Base-by-base conservation (phyloP, 2,329 filamentous ascomycete species). In the Neophaeococcomyces mojaviensis region DNA sequence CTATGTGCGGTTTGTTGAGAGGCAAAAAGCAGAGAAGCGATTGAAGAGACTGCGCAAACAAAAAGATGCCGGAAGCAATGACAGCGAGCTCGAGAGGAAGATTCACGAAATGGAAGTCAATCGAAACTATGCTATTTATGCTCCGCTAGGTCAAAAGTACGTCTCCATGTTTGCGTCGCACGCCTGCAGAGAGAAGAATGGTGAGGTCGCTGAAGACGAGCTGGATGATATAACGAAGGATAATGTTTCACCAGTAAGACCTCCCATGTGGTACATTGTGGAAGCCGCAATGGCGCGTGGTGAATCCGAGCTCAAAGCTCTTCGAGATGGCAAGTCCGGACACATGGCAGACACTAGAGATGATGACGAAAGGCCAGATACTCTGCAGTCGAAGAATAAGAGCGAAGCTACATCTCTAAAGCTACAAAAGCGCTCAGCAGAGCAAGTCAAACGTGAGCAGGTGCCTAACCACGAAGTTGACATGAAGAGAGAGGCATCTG, bases 1-100 rank as follows among this genome's bases (percentile, higher is more conserved):
- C 58, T 81, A 80, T 64, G 72, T 82, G n/a, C 65, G 79, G n/a
- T 83, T 82, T 58, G 72, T 82, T 50, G 79, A 58, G 47, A 50
- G 54, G 16, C 68, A 73, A 54, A 77, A 73, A 54, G 72, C 70
- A 16, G 66, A 66, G 37, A 62, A 71, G 48, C 64, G 64, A 44
- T 58, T 75, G 44, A 74, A 73, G 59, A 64, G 65, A 44, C 59
- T 68, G 34, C 61, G 60, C 46, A 70, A 36, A 15, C 20, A 41
- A 10, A 8, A 12, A 13, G 18, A 46, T 3, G 36, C 16, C 6
- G n/a, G 37, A 26, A 31, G 26, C 30, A 22, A 59, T 55, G 41
- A 54, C 55, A 45, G 63, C 51, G 39, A 54, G 39, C 57, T 66
- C 38, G 54, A 47, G 32, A 49, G 39, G n/a, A 42, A 47, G 35